Percentiles rank a stretch among this genome's conserved stretches.
These are phyloP conservation scores for Phytophthora sansomeana DNA, from an alignment of 352 stramenopile genomes.

Conservation along the genomic window DNA sequence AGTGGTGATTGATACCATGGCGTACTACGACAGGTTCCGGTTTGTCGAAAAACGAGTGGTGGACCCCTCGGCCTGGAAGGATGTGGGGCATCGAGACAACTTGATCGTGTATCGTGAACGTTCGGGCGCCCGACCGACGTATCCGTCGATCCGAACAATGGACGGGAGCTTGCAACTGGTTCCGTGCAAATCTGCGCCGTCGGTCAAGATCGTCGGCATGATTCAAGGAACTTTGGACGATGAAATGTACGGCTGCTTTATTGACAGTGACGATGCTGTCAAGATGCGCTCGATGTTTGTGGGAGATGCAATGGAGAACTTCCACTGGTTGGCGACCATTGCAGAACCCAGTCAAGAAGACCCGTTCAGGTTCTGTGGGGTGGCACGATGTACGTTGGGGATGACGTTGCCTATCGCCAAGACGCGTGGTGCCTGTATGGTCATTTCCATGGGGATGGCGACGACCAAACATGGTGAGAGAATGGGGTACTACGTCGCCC, in stretches of 20 bases:
- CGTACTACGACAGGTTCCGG: conserved; percentile 47
- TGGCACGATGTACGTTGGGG: conserved; percentile 48
- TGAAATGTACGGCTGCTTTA: conserved; percentile 60
- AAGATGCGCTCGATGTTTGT: conserved; percentile 42
- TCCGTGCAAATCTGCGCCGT: conserved; percentile 40
- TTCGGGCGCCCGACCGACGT: conserved; percentile 31
- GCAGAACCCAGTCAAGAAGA: conserved; percentile 50
- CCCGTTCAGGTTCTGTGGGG: conserved; percentile 66
- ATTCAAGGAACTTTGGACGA: conserved; percentile 53
- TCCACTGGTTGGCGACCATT: conserved; percentile 50
- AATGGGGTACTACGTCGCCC: conserved; percentile 53
- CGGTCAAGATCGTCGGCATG: conserved; percentile 45
- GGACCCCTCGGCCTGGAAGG: conserved; percentile 49
- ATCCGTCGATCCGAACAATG: conserved; percentile 43
- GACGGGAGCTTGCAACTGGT: conserved; percentile 38
- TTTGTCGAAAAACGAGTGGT: conserved; percentile 46
- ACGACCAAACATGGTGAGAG: conserved; percentile 54
- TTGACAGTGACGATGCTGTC: conserved; percentile 51
- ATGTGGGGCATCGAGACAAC: conserved; percentile 54
- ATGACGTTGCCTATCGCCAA: conserved; percentile 42
- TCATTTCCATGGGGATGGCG: conserved; percentile 52
- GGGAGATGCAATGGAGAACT: conserved; percentile 43
- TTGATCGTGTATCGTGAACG: conserved; percentile 56
- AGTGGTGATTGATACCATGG: conserved; percentile 49
- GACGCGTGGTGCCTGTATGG: conserved; percentile 48